Evolutionary conservation across 2,329 filamentous ascomycete species (phyloP).

Genomic region (Xylaria arbuscula): DNA sequence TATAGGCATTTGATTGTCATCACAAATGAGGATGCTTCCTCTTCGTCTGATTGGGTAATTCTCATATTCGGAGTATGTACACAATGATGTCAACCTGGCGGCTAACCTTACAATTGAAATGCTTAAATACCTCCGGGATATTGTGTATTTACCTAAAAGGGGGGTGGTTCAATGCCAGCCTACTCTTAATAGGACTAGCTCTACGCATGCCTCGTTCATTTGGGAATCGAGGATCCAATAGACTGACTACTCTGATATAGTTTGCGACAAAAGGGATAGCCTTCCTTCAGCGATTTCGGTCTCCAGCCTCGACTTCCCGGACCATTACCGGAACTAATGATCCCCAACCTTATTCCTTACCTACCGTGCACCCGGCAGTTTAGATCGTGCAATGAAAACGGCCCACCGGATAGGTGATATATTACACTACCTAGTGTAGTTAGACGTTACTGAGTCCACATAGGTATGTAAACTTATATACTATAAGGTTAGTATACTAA

Average conservation of each 20-base stretch:
- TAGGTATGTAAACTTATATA: too few relatives aligned
- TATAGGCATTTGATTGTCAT: not conserved
- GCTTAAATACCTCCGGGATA: not conserved
- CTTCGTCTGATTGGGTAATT: not conserved
- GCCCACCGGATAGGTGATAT: not conserved
- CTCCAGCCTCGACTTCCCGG: not conserved
- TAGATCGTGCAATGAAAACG: not conserved
- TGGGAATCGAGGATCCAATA: not conserved
- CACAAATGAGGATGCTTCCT: not conserved
- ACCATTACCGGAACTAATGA: slow-evolving; percentile 1
- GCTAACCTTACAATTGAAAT: not conserved
- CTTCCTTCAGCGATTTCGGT: not conserved
- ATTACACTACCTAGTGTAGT: not conserved
- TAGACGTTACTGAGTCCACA: too few relatives aligned
- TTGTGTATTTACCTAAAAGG: not conserved
- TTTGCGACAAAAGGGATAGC: not conserved
- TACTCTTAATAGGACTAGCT: not conserved
- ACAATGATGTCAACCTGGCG: not conserved
- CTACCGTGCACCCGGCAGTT: not conserved
- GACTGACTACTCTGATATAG: not conserved
- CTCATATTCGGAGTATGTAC: not conserved
- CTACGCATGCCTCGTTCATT: not conserved
- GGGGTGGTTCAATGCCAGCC: not conserved
- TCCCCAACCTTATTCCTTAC: not conserved
- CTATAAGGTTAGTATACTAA: too few relatives aligned